Base-by-base conservation (phyloP, 2,329 filamentous ascomycete genomes). In the Penicillium janthinellum region DNA sequence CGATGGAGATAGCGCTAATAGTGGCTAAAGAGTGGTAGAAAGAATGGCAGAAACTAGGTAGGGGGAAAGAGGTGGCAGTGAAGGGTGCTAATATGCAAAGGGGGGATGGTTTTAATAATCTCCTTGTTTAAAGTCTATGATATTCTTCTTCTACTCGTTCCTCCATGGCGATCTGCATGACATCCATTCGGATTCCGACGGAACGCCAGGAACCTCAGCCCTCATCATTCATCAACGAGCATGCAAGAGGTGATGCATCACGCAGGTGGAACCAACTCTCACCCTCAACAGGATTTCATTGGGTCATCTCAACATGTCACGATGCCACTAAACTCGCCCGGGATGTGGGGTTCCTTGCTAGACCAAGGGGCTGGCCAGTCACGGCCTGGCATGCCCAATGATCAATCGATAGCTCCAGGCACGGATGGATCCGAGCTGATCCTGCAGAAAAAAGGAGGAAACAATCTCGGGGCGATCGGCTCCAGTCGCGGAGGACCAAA, bases 381-480 rank as follows among this genome's bases (percentile, higher is more conserved):
- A 68, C 41, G 57, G 31, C 1, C 0, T 8, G 3, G 12, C 6
- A 28, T 39, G 4, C 41, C 45, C 38, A 20, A 63, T 67, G 45
- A 54, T 35, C 56, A 63, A 57, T 65, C 67, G 59, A 63, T 68
- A 67, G 65, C 65, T 25, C 48, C 52, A 54, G 63, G 57, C 37
- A 65, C 58, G 17, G 50, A 59, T 61, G 58, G 54, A 51, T 44
- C 54, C 50, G 34, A 53, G 15, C 54, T 48, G 39, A 62, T 45
- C 48, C 52, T 35, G 60, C 59, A 60, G 60, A 56, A 47, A 56
- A 57, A 60, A 58, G 49, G 59, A 60, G 56, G 44, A 25, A 42
- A 47, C 11, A 42, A 47, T n/a, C 49, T 35, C 25, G 41, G 49
- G 34, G 31, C 20, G 54, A 56, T 42, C 54, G 42, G 4, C 47